Evolutionary conservation across 495 filamentous ascomycete genomes (phyloP).

Genomic region (Hypoxylon subgilvum): DNA sequence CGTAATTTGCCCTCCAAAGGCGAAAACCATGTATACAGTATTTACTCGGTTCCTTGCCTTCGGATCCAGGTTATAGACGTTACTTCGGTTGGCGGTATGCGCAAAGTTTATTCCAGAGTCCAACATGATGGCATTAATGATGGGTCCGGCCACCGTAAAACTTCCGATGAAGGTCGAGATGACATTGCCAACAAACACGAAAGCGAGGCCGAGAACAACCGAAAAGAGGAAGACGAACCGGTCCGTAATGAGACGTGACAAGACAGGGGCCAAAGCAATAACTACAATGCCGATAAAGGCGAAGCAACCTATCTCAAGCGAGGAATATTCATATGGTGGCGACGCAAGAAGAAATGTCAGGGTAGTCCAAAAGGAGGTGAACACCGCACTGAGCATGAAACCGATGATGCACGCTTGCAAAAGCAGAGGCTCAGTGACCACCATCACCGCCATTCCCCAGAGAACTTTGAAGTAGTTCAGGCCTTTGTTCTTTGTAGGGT

Average conservation of each 20-base stretch:
- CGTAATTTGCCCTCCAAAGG: constrained; percentile 76
- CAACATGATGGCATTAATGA: constrained; percentile 73
- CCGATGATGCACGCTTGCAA: constrained; percentile 57
- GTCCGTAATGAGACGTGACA: constrained; percentile 73
- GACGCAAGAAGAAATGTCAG: constrained; percentile 75
- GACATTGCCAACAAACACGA: constrained; percentile 66
- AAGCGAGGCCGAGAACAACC: constrained; percentile 64
- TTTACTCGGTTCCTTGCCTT: constrained; percentile 78
- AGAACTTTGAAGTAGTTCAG: constrained; percentile 71
- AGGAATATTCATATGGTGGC: constrained; percentile 69
- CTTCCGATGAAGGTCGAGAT: constrained; percentile 73
- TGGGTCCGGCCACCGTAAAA: constrained; percentile 72
- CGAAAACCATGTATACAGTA: constrained; percentile 79
- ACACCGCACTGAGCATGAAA: constrained; percentile 42
- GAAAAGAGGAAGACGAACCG: constrained; percentile 68
- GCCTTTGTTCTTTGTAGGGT: constrained; percentile 70
- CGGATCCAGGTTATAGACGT: constrained; percentile 74
- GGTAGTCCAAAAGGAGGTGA: constrained; percentile 65
- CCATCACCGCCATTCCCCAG: constrained; percentile 64
- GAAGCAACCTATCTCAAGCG: constrained; percentile 76
- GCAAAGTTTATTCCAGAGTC: constrained; percentile 77
- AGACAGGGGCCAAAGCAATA: constrained; percentile 70
- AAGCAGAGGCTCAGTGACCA: constrained; percentile 66
- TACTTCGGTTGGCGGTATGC: constrained; percentile 75
- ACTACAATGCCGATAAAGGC: constrained; percentile 75